Evolutionary conservation across 108 stramenopile species (phyloP).

Genomic region (Cylindrotheca fusiformis): DNA sequence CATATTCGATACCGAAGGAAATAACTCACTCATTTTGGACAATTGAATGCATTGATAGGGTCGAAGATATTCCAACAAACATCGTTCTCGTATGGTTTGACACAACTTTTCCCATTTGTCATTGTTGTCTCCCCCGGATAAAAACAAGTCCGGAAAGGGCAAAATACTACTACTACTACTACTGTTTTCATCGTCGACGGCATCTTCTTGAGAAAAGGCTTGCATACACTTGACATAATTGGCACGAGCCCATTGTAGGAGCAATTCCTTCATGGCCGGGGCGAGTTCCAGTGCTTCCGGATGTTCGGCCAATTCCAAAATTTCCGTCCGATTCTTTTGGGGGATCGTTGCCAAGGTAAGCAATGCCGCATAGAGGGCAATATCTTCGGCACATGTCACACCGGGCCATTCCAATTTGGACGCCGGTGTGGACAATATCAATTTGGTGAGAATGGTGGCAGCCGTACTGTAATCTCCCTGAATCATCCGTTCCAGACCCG

Average conservation of each 20-base stretch:
- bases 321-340: constrained; percentile 35
- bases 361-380: constrained; percentile 69
- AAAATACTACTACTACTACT: background rate
- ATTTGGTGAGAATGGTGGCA: constrained; percentile 7
- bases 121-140: constrained; percentile 25
- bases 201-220: constrained; percentile 14
- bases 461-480: constrained; percentile 25
- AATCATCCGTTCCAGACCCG: constrained; percentile 31
- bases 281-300: constrained; percentile 49
- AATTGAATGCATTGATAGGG: constrained; percentile 66
- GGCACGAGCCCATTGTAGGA: constrained; percentile 32
- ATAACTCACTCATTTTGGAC: constrained; percentile 44
- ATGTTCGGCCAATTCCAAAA: constrained; percentile 49
- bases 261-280: constrained; percentile 34
- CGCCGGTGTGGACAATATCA: constrained; percentile 14
- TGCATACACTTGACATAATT: constrained; percentile 34
- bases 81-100: constrained; percentile 52
- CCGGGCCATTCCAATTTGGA: constrained; percentile 23
- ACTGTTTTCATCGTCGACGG: constrained; percentile 11
- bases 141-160: constrained; percentile 38
- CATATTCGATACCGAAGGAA: constrained; percentile 20
- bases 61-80: constrained; percentile 65
- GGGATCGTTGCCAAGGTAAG: constrained; percentile 53
- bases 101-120: constrained; percentile 36
- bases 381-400: constrained; percentile 55